Conservation (phyloP, 2,329 filamentous ascomycete species). For the Trichoderma brevicompactum region DNA sequence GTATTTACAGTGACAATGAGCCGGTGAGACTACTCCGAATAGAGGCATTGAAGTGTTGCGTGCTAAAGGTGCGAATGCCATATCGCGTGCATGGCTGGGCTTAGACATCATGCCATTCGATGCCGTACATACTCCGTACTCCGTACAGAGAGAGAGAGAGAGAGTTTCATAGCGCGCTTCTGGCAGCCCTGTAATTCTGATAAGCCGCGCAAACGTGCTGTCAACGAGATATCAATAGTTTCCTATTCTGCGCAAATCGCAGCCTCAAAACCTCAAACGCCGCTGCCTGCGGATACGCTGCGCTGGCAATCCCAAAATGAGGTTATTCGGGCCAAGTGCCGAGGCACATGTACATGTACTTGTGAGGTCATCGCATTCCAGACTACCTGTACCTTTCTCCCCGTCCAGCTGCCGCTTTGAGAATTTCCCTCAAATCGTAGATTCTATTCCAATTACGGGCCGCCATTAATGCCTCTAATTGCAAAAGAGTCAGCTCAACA, state of each 20-base stretch:
- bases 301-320: background rate
- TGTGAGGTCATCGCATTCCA: background rate
- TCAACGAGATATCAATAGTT: background rate
- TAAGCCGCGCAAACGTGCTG: conserved; percentile 1
- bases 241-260: background rate
- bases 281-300: background rate
- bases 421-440: background rate
- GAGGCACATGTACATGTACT: too few relatives aligned
- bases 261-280: background rate
- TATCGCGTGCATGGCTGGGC: background rate
- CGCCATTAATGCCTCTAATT: conserved; percentile 3
- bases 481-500: background rate
- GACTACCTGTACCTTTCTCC: too few relatives aligned
- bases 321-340: too few relatives aligned
- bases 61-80: background rate
- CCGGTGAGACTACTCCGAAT: conserved; percentile 12
- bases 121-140: background rate
- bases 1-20: conserved; percentile 4
- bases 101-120: too few relatives aligned
- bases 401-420: too few relatives aligned
- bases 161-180: background rate
- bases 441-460: background rate
- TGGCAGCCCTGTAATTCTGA: background rate
- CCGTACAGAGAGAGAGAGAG: too few relatives aligned
- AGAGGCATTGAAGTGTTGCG: conserved; percentile 2